Base-by-base conservation (phyloP, 495 filamentous ascomycete species). In the Hypoxylon perforatum region DNA sequence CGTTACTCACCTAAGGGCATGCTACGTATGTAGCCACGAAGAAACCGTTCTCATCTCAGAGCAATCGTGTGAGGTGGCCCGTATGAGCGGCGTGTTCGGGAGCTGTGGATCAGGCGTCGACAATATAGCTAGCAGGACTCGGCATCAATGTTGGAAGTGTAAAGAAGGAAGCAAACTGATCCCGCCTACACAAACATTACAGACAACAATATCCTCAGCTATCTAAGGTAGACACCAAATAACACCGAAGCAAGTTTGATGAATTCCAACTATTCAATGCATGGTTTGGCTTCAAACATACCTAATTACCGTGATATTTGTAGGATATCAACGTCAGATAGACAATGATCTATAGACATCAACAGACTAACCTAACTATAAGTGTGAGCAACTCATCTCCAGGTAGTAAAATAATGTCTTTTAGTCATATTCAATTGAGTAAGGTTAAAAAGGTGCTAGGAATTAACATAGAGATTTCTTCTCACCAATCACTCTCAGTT, bases 21-120 rank as follows among this genome's bases (percentile, higher is more conserved):
- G 80, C 65, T 54, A 57, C 41, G 35, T 65, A 35, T 82, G 80
- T 61, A 46, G 71, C 30, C 47, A 55, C 23, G 77, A 81, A 48
- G 76, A 80, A 21, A 80, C 75, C 1, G 72, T 82, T 7, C 74
- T 82, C 36, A 80, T 82, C 19, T 81, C 80, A 11, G 80, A 82
- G 33, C 65, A 73, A 46, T 68, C 73, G 23, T 82, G 80, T 51
- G 51, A 57, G 5, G 47, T 47, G 0, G 78, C 76, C n/a, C 61
- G 63, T 14, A 55, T 42, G 35, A 75, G 72, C 44, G 70, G 79
- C 41, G 61, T 77, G 25, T 80, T 81, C 48, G 78, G 77, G 17
- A 72, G 71, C 51, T 82, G 80, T 46, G 70, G 73, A 4, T 71
- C 59, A 11, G 77, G 77, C 6, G 63, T 76, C 10, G 54, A 59